Evolutionary conservation across 129 eudicot species (phyloP).

Genomic region (Cynara cardunculus): DNA sequence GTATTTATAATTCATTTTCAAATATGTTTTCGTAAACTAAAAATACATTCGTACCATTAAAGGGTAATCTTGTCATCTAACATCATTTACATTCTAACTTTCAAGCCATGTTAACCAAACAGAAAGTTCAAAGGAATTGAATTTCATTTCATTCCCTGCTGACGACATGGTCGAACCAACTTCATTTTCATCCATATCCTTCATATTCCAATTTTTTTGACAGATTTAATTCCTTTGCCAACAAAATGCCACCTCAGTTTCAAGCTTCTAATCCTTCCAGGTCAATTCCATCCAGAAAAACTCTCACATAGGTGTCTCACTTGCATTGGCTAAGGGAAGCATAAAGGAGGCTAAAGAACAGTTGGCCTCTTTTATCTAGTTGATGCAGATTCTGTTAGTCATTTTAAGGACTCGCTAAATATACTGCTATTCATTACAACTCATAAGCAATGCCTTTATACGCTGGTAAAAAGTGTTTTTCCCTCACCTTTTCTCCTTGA

Average conservation of each 20-base stretch:
- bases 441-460: background rate
- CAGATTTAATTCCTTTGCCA: background rate
- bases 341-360: background rate
- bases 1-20: background rate
- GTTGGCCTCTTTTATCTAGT: background rate
- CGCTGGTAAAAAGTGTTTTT: background rate
- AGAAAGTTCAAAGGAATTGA: background rate
- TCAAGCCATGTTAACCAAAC: background rate
- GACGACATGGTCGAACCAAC: background rate
- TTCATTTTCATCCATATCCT: background rate
- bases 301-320: background rate
- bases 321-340: background rate
- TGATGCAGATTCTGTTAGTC: background rate
- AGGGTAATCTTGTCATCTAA: background rate
- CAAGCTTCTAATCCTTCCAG: background rate
- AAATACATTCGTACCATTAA: background rate
- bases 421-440: background rate
- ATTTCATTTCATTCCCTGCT: background rate
- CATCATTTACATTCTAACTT: background rate
- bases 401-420: background rate
- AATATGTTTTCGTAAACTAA: background rate
- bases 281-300: background rate
- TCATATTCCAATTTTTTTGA: background rate
- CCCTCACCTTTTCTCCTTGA: background rate
- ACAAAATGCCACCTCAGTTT: background rate